Percentiles rank a stretch among this genome's conserved stretches.
Evolutionary conservation across 192 early-diverging fungal genomes (phyloP).

Genomic region (Ambispora gerdemannii): DNA sequence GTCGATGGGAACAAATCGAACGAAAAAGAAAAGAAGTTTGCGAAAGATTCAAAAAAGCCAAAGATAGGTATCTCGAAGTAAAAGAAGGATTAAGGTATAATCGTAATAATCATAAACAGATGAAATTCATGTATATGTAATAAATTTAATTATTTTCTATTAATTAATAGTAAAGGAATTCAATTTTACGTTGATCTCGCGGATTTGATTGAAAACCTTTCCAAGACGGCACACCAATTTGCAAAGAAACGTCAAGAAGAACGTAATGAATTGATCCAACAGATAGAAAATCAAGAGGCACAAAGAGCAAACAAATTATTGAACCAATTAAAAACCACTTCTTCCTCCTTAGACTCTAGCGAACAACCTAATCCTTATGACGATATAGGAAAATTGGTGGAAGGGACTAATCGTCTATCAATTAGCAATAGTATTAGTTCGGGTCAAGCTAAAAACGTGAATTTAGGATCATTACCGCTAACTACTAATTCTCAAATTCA

Average conservation of each 20-base stretch:
- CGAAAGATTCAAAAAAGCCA: conserved; percentile 65
- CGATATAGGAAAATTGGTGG: background rate
- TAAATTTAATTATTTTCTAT: background rate
- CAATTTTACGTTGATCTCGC: conserved; percentile 66
- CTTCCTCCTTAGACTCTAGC: conserved; percentile 17
- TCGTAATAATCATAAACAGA: background rate
- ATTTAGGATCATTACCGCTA: background rate
- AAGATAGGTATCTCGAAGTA: conserved; percentile 61
- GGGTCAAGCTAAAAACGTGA: conserved; percentile 22
- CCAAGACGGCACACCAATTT: conserved; percentile 56
- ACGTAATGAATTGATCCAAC: conserved; percentile 51
- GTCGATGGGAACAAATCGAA: conserved; percentile 66
- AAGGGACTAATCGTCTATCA: conserved; percentile 8
- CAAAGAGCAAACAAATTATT: conserved; percentile 60
- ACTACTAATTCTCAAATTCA: background rate
- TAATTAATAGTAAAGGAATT: conserved; percentile 51
- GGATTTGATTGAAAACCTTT: conserved; percentile 55
- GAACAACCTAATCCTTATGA: conserved; percentile 3
- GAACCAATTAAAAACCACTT: conserved; percentile 37
- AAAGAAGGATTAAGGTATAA: conserved; percentile 49
- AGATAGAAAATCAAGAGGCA: conserved; percentile 58
- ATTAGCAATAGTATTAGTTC: conserved; percentile 27
- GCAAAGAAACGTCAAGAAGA: conserved; percentile 59
- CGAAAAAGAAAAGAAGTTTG: conserved; percentile 59
- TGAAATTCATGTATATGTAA: background rate